Evolutionary conservation across 2,329 filamentous ascomycete genomes (phyloP).

Genomic region (Emericellopsis cladophorae): DNA sequence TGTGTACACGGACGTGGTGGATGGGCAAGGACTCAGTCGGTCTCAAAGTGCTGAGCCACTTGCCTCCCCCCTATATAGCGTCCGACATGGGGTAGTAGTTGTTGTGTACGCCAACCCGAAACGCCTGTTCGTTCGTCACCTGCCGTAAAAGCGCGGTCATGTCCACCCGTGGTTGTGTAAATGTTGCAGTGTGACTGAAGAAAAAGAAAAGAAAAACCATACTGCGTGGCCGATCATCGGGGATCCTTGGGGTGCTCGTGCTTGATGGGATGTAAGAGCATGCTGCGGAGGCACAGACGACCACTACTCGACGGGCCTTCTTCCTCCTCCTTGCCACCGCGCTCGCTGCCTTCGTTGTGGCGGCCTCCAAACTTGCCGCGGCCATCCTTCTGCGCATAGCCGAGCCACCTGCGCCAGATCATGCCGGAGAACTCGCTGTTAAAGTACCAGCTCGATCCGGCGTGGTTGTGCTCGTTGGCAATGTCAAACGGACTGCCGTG

Average conservation of each 20-base stretch:
- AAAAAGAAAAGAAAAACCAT: no score
- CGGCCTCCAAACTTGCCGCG: conserved; percentile 34
- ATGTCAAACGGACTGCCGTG: conserved; percentile 54
- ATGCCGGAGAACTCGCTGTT: conserved; percentile 64
- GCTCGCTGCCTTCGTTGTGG: conserved; percentile 30
- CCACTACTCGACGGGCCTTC: conserved; percentile 33
- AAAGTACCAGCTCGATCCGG: conserved; percentile 76
- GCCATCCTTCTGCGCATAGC: conserved; percentile 40
- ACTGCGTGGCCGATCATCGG: not conserved
- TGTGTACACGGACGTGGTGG: no score
- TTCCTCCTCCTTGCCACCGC: conserved; percentile 40
- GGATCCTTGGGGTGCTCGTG: conserved; percentile 37
- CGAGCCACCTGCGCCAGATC: conserved; percentile 71
- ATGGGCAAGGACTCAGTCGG: no score
- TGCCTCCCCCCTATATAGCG: no score
- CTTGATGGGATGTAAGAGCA: conserved; percentile 76
- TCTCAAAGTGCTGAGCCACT: no score
- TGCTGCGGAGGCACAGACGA: conserved; percentile 66
- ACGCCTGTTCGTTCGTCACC: no score
- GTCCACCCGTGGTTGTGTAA: no score
- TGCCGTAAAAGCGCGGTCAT: no score
- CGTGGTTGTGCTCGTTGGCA: conserved; percentile 70
- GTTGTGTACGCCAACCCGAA: no score
- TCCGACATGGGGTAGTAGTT: no score
- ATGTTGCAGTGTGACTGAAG: no score